Conservation (phyloP, 306 rosid genomes). For the Alnus rubra region DNA sequence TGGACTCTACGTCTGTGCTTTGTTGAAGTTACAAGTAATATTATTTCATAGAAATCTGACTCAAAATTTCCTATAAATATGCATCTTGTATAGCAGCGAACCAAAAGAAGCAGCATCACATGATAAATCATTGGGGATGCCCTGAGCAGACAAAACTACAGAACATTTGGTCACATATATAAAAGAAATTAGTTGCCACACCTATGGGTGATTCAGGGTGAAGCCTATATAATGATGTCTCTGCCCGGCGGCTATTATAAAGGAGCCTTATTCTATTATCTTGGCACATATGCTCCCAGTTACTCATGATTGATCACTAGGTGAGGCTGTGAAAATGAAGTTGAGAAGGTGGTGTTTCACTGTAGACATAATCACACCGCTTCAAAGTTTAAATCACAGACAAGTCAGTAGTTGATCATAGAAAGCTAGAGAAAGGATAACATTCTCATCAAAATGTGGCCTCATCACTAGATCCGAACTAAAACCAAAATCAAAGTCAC, state of each 20-base stretch:
- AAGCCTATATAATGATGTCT: neutral
- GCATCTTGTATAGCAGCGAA: neutral
- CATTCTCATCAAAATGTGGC: too few species aligned
- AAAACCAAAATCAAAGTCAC: neutral
- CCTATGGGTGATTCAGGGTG: neutral
- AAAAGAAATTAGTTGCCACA: neutral
- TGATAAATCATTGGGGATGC: neutral
- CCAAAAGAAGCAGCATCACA: neutral
- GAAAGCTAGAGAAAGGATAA: too few species aligned
- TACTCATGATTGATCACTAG: neutral
- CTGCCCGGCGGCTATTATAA: neutral
- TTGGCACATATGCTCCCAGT: neutral
- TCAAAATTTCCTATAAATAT: neutral
- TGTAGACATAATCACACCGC: too few species aligned
- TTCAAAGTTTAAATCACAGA: too few species aligned
- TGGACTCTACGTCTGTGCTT: neutral
- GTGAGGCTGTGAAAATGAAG: neutral
- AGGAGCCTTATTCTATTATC: neutral
- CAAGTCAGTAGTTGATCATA: too few species aligned
- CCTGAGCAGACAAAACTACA: neutral
- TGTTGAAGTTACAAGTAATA: neutral
- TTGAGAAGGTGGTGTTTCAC: too few species aligned
- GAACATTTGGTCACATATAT: neutral
- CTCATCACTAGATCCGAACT: neutral
- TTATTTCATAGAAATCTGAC: neutral